Base-by-base conservation (phyloP, 2,329 filamentous ascomycete species). In the Pestalotiopsis sp. region DNA sequence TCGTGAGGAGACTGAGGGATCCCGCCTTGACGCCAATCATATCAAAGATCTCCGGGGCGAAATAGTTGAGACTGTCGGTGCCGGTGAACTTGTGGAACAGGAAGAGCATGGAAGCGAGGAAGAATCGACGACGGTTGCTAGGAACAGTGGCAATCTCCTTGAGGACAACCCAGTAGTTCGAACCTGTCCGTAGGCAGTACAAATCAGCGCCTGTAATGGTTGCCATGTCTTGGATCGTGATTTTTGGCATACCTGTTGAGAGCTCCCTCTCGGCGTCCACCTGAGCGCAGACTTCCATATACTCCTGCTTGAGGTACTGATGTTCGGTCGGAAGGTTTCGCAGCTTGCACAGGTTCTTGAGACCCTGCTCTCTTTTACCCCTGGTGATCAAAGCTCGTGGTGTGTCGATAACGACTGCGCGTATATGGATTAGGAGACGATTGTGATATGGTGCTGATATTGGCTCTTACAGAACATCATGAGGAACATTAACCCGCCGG, bases 71-170 rank as follows among this genome's bases (percentile, higher is more conserved):
- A 5, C 75, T 76, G 70, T 82, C 79, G 1, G 79, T 82, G 0
- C 81, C 80, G 2, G 80, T 82, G 27, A 82, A 78, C 45, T 83
- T 82, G 71, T 82, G 80, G 68, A 82, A 82, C 1, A 83, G 57
- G 66, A 81, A 81, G 12, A 81, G 70, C 72, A 78, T 78, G 2
- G 77, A 72, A 1, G 79, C 75, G 9, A 80, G 72, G 66, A 80
- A 76, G 62, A 80, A 77, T 1, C 78, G 77, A 13, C 77, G 76
- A 1, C 76, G 71, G 58, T 80, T 81, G 66, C 73, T 77, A 14
- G 67, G 71, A 25, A 77, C 73, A 6, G 72, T 75, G 57, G 72
- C 72, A 9, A 79, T 77, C 25, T 79, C 76, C 59, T 79, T 79
- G 27, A 79, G 67, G 11, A 82, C 77, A 31, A 79, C 70, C 71